Evolutionary conservation across 169 alveolate species (phyloP).

Genomic region (Eimeria mitis): DNA sequence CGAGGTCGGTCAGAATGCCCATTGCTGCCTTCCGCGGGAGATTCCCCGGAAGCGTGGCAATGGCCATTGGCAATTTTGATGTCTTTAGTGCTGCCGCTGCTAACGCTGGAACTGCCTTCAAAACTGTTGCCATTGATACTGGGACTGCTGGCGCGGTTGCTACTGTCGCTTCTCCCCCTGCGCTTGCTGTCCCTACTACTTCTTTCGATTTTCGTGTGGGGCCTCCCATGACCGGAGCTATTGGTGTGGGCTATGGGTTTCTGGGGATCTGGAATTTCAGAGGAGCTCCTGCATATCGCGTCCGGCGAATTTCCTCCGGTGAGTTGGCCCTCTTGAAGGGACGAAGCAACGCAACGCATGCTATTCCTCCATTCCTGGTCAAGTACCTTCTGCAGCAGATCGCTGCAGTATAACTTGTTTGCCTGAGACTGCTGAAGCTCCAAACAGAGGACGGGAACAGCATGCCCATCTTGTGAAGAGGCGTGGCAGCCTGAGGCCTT

Average conservation of each 20-base stretch:
- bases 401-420: constrained; percentile 2
- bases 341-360: neutral
- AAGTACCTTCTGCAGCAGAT: constrained; percentile 18
- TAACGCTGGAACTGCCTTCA: neutral
- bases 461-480: constrained; percentile 1
- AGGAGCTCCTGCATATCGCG: neutral
- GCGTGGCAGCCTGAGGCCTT: neutral
- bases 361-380: neutral
- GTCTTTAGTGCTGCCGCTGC: neutral
- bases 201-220: neutral
- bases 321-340: constrained; percentile 7
- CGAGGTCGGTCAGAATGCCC: neutral
- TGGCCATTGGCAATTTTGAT: neutral
- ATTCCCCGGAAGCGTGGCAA: neutral
- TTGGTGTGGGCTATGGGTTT: constrained; percentile 10
- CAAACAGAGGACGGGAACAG: constrained; percentile 44
- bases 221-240: neutral
- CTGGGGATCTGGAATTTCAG: neutral
- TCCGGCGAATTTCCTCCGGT: neutral
- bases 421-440: constrained; percentile 25
- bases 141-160: constrained; percentile 20
- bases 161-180: neutral
- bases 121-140: neutral
- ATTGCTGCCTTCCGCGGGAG: neutral
- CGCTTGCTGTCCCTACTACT: constrained; percentile 15